Evolutionary conservation across 2,329 filamentous ascomycete species (phyloP), one percentile per base, ranked within the genome.

Genomic region (Monilinia vaccinii-corymbosi): DNA sequence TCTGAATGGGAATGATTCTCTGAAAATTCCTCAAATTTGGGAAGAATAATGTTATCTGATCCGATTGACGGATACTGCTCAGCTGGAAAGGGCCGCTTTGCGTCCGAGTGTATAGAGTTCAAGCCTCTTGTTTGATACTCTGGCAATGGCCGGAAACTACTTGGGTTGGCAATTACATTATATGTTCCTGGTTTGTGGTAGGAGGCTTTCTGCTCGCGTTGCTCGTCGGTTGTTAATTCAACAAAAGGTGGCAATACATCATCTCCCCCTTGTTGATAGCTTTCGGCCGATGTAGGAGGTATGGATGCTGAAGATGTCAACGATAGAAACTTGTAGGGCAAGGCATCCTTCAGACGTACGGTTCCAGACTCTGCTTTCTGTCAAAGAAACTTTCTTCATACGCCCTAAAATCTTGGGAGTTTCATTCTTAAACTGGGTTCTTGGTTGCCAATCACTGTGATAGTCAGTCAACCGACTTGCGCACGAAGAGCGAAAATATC

Each of bases 121-220:
- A 21, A 31, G 4, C 31, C 55, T 44, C 59, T 53, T 23, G 74
- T 72, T 63, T 71, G 73, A 67, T 81, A 81, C 65, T 82, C 80
- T 5, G 79, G 77, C 10, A 79, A 69, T 34, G 75, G 72, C 31
- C 74, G 72, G 66, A 84, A 84, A 68, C 78, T 83, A 18, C 77
- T 74, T 6, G 77, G 80, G 45, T 81, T 80, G 58, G 79, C 76
- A 23, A 83, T 73, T 23, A 84, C 79, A 67, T 79, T 75, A 68
- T 79, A 84, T 1, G 79, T 82, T 18, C 81, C 81, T 1, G 81
- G 80, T 38, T 70, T 71, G 42, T 74, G 74, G 9, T 71, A 71
- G 56, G 78, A 75, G 18, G 81, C 81, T 67, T 84, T 84, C 61
- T 73, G 75, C 67, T 84, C 81, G 45, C 81, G 74, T 32, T 84